Evolutionary conservation across 306 rosid genomes (phyloP), one percentile per base, ranked within the genome.

Genomic region (Rosa rugosa): DNA sequence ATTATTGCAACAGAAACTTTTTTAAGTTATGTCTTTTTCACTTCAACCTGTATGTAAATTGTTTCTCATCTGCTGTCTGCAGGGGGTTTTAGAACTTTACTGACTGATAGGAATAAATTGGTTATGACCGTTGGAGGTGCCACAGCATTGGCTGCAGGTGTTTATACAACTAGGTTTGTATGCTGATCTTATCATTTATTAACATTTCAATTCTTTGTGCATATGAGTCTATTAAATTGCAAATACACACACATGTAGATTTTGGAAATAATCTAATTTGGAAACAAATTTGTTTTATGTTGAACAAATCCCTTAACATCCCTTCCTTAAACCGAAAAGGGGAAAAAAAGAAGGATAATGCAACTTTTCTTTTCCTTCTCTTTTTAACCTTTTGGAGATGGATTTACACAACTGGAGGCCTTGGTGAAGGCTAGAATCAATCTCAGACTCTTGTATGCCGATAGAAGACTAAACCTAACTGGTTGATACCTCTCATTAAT

Each of bases 101-200:
- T 96, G 86, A 96, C 93, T 11, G 99, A 96, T 85, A 87, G 98
- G 81, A 93, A 84, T 75, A 96, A 90, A 89, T 88, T 96, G 88
- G 40, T 96, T 69, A 88, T 96, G 99, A 84, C 97, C 54, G 92
- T 96, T 75, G 99, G 99, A 84, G 99, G 99, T 87, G 98, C 87
- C 75, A 96, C 99, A 46, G 99, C 99, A 78, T 81, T 93, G 78
- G 99, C 99, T 62, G 99, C 98, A 12, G 99, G 99, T 72, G 93
- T 95, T 83, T 95, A 96, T 86, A 91, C 97, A 0, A 96, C 98
- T 77, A 96, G 99, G 99, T 95, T 77, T 49, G 69, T 77, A 12
- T 63, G 49, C 72, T 82, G 51, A 79, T 80, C 75, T 62, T 62
- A 16, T 11, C 67, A 9, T 34, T 80, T 81, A 44, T 85, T 77